These are phyloP conservation scores for Saccharum spontaneum DNA, from an alignment of 176 grass and related monocot genomes.

Conservation along the genomic window DNA sequence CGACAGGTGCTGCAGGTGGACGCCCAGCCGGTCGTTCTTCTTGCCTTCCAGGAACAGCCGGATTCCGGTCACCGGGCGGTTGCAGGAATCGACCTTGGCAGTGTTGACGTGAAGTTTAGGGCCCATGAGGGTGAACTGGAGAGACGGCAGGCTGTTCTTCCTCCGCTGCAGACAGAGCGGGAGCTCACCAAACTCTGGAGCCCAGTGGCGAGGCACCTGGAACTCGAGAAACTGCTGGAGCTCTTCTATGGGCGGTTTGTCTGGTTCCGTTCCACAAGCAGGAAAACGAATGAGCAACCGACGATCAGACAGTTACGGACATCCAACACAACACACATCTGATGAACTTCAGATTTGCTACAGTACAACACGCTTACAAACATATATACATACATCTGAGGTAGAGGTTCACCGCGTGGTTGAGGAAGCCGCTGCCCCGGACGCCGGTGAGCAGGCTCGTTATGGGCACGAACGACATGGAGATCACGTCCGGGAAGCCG, in stretches of 20 bases:
- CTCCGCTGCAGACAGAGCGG: slow-evolving; percentile 62
- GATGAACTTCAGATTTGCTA: not conserved
- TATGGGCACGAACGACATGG: slow-evolving; percentile 80
- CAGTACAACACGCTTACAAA: not conserved
- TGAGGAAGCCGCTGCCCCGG: slow-evolving; percentile 66
- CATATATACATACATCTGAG: slow-evolving; percentile 64
- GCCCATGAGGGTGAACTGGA: slow-evolving; percentile 83
- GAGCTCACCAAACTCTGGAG: slow-evolving; percentile 81
- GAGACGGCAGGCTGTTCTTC: slow-evolving; percentile 59
- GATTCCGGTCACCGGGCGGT: slow-evolving; percentile 77
- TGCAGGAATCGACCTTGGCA: slow-evolving; percentile 62
- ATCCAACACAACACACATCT: not conserved
- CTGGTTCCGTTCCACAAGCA: slow-evolving; percentile 32
- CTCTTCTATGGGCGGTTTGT: slow-evolving; percentile 93
- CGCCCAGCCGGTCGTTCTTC: slow-evolving; percentile 61
- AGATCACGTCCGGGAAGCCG: slow-evolving; percentile 54
- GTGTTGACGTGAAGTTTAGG: slow-evolving; percentile 75
- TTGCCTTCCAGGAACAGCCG: slow-evolving; percentile 89
- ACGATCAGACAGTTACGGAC: not conserved
- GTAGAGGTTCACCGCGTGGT: slow-evolving; percentile 86
- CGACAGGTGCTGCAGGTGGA: slow-evolving; percentile 81
- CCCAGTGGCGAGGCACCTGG: slow-evolving; percentile 85
- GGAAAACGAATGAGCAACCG: not conserved
- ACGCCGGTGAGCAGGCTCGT: slow-evolving; percentile 68
- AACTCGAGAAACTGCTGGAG: slow-evolving; percentile 82